Percentiles rank a stretch among this genome's conserved stretches.
These are phyloP conservation scores for Rhizopus stolonifer DNA, from an alignment of 371 early-diverging fungal species.

Conservation along the genomic window DNA sequence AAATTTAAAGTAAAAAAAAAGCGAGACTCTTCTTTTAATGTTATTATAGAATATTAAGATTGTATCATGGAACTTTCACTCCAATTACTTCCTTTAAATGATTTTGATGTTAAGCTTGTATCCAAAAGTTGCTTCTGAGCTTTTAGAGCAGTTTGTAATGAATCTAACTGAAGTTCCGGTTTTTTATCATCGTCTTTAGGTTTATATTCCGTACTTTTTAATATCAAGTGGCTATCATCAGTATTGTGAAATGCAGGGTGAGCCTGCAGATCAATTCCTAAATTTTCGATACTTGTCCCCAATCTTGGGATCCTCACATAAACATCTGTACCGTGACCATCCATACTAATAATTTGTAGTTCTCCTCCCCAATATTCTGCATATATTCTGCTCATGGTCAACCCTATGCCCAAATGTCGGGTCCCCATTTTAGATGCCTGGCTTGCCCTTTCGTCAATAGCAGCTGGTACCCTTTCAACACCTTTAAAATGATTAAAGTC, in stretches of 20 bases:
- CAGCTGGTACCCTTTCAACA: constrained; percentile 36
- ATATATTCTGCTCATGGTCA: constrained; percentile 81
- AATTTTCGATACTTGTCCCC: constrained; percentile 62
- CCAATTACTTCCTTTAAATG: constrained; percentile 27
- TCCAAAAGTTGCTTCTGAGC: constrained; percentile 18
- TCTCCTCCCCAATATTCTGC: constrained; percentile 79
- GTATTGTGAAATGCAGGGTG: constrained; percentile 21
- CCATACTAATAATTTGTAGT: constrained; percentile 65
- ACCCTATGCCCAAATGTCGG: constrained; percentile 73
- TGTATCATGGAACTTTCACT: constrained; percentile 28
- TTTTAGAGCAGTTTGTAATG: no score
- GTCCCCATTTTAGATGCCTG: constrained; percentile 35
- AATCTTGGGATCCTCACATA: constrained; percentile 72
- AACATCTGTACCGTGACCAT: constrained; percentile 82
- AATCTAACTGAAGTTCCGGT: constrained; percentile 8
- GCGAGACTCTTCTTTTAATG: no score
- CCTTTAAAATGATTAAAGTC: constrained; percentile 37
- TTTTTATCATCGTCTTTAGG: neutral
- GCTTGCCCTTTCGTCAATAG: constrained; percentile 29
- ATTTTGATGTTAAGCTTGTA: constrained; percentile 13
- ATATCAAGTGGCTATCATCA: constrained; percentile 4
- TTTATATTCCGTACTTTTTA: constrained; percentile 7
- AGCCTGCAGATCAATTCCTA: constrained; percentile 41
- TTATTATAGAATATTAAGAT: constrained; percentile 11
- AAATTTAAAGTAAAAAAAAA: no score